Percentiles rank a stretch among this genome's conserved stretches.
Conservation (phyloP, 768 basidiomycete species). For the Stropharia rugosoannulata region DNA sequence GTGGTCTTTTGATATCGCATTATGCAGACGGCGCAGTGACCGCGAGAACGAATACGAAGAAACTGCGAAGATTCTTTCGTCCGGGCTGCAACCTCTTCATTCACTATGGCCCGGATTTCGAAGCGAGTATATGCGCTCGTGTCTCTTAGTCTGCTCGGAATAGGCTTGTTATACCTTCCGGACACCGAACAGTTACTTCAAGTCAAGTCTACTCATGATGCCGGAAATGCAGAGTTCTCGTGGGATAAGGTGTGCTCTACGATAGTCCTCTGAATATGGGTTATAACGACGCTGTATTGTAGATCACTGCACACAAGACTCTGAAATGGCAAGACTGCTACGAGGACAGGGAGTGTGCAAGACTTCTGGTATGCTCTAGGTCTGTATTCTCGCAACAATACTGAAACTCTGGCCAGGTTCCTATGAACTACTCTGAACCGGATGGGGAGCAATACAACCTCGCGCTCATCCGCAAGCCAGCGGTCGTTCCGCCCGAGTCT, state of each 20-base stretch:
- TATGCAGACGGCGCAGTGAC: too few species aligned
- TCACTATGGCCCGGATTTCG: too few species aligned
- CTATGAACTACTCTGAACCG: slow-evolving; percentile 43
- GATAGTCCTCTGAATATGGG: not conserved
- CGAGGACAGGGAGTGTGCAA: not conserved
- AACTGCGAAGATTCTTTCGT: too few species aligned
- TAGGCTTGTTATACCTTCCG: too few species aligned
- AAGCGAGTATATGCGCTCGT: too few species aligned
- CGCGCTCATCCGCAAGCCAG: slow-evolving; percentile 41
- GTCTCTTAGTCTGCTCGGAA: too few species aligned
- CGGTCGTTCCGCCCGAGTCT: slow-evolving; percentile 23
- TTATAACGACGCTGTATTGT: not conserved
- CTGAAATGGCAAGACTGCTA: slow-evolving; percentile 6
- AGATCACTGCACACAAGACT: not conserved
- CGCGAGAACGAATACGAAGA: too few species aligned
- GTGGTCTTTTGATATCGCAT: too few species aligned
- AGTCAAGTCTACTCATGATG: too few species aligned
- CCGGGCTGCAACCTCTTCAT: too few species aligned
- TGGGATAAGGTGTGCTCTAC: not conserved
- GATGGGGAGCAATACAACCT: slow-evolving; percentile 36
- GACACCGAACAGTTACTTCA: too few species aligned
- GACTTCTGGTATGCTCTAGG: not conserved
- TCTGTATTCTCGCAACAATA: not conserved
- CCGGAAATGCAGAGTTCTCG: not conserved
- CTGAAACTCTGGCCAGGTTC: slow-evolving; percentile 30